Evolutionary conservation across 164 flowering plant species (phyloP), one percentile per base, ranked within the genome.

Genomic region (Platanus orientalis): DNA sequence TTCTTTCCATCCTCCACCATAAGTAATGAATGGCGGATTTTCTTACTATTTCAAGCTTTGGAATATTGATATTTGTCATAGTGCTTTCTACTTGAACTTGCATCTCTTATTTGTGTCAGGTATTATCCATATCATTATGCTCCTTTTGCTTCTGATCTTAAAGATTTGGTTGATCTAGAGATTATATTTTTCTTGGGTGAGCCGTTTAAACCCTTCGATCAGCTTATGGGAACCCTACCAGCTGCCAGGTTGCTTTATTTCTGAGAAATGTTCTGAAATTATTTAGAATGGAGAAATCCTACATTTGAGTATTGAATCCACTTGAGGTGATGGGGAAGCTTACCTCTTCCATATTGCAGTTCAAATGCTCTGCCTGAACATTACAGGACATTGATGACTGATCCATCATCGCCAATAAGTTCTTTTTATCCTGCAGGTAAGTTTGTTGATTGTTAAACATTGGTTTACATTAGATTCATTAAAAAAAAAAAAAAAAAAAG

Each of bases 81-180:
- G 42, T 36, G 42, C 42, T 36, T 36, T 7, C 42, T 7, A 36
- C 7, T 36, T 11, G 42, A 9, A 36, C 49, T 54, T 3, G 4
- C 12, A 24, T 60, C 19, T 45, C 13, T 24, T 63, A 13, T 24
- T 34, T 77, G 27, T 62, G 63, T 73, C 78, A 88, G 94, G 94
- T 88, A 67, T 60, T 88, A 88, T 72, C 94, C 93, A 45, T 87
- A 79, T 63, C 90, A 87, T 70, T 87, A 87, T 79, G 88, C 93
- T 69, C 93, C 93, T 32, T 88, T 88, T 80, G 94, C 94, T 66
- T 88, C 94, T 39, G 94, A 88, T 71, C 82, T 88, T 27, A 85
- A 82, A 71, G 81, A 75, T 69, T 72, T 88, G 10, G 64, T 65
- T 61, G 90, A 85, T 60, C 54, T 83, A 63, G 94, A 88, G 61